These are phyloP conservation scores for Fraxinus quadrangulata DNA, from an alignment of 257 asterid genomes.

Conservation along the genomic window DNA sequence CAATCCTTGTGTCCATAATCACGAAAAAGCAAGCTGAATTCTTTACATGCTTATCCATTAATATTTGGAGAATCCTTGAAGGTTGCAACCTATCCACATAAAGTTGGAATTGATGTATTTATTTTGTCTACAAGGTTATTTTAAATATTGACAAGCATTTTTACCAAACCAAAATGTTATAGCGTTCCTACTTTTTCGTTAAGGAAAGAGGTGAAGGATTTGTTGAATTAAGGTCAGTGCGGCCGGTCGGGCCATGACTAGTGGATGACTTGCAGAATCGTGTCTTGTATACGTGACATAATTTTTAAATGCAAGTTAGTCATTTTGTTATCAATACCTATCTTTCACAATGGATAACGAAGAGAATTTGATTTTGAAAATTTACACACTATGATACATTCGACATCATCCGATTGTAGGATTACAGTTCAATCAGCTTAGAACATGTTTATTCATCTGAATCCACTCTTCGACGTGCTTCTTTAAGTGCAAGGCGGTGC, in stretches of 20 bases:
- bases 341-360: too few relatives aligned
- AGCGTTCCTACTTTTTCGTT: not conserved
- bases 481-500: not conserved
- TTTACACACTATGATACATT: too few relatives aligned
- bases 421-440: too few relatives aligned
- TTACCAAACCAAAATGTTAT: too few relatives aligned
- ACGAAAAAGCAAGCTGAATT: slow-evolving; percentile 31
- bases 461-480: not conserved
- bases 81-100: slow-evolving; percentile 19
- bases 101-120: slow-evolving; percentile 22
- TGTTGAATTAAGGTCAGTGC: too few relatives aligned
- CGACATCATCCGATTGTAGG: too few relatives aligned
- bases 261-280: too few relatives aligned
- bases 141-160: not conserved
- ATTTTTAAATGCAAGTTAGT: too few relatives aligned
- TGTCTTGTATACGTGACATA: too few relatives aligned
- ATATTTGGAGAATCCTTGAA: slow-evolving; percentile 20
- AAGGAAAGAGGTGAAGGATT: not conserved
- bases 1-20: slow-evolving; percentile 18
- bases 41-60: slow-evolving; percentile 17
- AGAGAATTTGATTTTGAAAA: too few relatives aligned
- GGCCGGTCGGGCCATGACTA: too few relatives aligned
- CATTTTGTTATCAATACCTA: too few relatives aligned
- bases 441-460: not conserved
- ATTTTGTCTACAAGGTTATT: not conserved